phyloP scores from a whole-genome alignment of 1,284 basidiomycete genomes.

The Porodaedalea pini region DNA sequence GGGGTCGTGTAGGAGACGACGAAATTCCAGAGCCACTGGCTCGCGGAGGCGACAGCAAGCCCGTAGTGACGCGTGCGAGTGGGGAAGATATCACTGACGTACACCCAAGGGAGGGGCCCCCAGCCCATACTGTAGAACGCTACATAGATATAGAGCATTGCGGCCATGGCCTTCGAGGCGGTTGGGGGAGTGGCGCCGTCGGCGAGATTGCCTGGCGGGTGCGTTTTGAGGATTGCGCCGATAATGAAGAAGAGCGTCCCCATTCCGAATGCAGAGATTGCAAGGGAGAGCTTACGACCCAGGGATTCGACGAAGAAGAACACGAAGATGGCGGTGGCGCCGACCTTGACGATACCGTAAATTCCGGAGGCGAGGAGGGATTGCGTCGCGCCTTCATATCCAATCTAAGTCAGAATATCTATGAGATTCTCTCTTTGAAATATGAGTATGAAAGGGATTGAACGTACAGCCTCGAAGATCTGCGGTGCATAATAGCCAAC shows the following conservation, averaged over 20 bases:
- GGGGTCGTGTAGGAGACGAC: slow-evolving; percentile 72
- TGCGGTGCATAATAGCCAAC: slow-evolving; percentile 74
- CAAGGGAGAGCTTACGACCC: slow-evolving; percentile 53
- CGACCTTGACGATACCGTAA: slow-evolving; percentile 75
- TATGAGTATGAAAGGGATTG: slow-evolving; percentile 42
- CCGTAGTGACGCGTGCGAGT: slow-evolving; percentile 79
- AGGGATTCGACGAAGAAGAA: slow-evolving; percentile 52
- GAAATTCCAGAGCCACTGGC: slow-evolving; percentile 83
- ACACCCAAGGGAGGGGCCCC: slow-evolving; percentile 65
- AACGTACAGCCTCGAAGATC: slow-evolving; percentile 60
- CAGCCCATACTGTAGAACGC: slow-evolving; percentile 74
- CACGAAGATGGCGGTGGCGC: slow-evolving; percentile 65
- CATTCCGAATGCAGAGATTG: slow-evolving; percentile 65
- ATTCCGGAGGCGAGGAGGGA: slow-evolving; percentile 77
- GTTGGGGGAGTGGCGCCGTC: slow-evolving; percentile 37
- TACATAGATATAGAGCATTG: slow-evolving; percentile 72
- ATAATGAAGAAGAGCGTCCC: slow-evolving; percentile 60
- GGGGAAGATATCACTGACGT: slow-evolving; percentile 79
- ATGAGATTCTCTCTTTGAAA: slow-evolving; percentile 32
- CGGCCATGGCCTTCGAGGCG: slow-evolving; percentile 67
- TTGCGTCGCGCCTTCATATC: slow-evolving; percentile 54
- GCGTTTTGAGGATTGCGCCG: slow-evolving; percentile 72
- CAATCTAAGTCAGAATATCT: slow-evolving; percentile 47
- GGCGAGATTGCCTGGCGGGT: slow-evolving; percentile 33
- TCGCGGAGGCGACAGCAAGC: slow-evolving; percentile 62